Evolutionary conservation across 768 basidiomycete genomes (phyloP).

Genomic region (Suillus fuscotomentosus): DNA sequence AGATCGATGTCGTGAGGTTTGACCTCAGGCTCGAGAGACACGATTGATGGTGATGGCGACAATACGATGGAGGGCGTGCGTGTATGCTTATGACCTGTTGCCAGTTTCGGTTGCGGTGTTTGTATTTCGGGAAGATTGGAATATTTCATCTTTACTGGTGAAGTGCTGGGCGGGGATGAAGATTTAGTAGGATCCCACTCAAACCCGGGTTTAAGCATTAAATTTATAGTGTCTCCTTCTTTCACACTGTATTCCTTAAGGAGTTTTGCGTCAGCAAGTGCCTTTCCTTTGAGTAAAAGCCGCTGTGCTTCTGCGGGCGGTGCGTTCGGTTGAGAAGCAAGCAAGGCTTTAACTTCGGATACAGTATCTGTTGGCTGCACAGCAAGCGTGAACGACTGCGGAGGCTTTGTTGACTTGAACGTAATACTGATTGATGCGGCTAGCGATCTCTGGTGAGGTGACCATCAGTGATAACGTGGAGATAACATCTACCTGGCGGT

Average conservation of each 20-base stretch:
- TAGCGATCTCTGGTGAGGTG: conserved; percentile 15
- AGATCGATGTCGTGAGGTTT: conserved; percentile 63
- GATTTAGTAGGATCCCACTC: conserved; percentile 57
- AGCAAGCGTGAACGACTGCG: conserved; percentile 68
- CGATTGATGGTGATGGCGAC: conserved; percentile 67
- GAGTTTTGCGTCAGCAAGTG: conserved; percentile 83
- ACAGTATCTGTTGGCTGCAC: conserved; percentile 84
- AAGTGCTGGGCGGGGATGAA: conserved; percentile 8
- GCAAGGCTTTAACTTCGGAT: conserved; percentile 70
- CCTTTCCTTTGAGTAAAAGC: conserved; percentile 92
- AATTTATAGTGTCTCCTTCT: conserved; percentile 77
- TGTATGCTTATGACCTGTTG: conserved; percentile 44
- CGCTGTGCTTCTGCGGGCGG: conserved; percentile 82
- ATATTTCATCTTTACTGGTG: conserved; percentile 19
- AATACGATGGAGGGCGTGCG: conserved; percentile 79
- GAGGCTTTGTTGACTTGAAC: conserved; percentile 91
- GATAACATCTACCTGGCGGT: conserved; percentile 26
- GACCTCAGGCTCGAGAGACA: conserved; percentile 39
- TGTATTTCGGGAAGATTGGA: conserved; percentile 25
- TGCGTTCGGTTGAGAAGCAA: conserved; percentile 64
- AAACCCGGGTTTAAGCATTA: conserved; percentile 81
- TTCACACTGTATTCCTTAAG: conserved; percentile 87
- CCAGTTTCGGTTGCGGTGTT: conserved; percentile 24
- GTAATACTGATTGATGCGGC: conserved; percentile 53
- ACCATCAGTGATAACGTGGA: conserved; percentile 7